Evolutionary conservation across 75 land plant species (phyloP).

Genomic region (Sequoia sempervirens): DNA sequence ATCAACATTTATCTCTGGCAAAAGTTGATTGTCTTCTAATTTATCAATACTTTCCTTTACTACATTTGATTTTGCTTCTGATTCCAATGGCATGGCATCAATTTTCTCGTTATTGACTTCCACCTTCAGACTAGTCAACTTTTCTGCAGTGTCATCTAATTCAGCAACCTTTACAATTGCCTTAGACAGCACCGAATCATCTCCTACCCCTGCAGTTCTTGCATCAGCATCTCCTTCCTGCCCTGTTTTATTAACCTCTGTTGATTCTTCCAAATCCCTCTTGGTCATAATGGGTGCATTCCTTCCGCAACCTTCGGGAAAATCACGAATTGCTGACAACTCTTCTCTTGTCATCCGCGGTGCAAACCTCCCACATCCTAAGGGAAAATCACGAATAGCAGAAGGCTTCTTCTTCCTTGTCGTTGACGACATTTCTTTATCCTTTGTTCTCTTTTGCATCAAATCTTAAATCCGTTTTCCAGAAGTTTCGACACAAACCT

Average conservation of each 20-base stretch:
- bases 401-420: neutral
- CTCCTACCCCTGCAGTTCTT: neutral
- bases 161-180: neutral
- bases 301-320: constrained; percentile 4
- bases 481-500: neutral
- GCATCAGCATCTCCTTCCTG: constrained; percentile 1
- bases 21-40: neutral
- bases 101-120: neutral
- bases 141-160: neutral
- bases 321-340: constrained; percentile 3
- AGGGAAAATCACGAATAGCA: constrained; percentile 5
- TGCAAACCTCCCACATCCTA: constrained; percentile 8
- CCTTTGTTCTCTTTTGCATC: neutral
- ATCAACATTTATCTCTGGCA: neutral
- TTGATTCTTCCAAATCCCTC: neutral
- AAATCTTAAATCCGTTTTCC: neutral
- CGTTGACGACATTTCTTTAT: neutral
- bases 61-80: neutral
- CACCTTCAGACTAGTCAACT: neutral
- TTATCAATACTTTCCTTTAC: neutral
- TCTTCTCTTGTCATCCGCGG: neutral
- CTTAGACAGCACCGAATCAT: neutral
- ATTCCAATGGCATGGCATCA: neutral
- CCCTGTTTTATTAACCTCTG: neutral
- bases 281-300: neutral